Evolutionary conservation across 225 moss, liverwort and hornwort species (phyloP), one percentile per base, ranked within the genome.

Genomic region (Pleurozium schreberi): DNA sequence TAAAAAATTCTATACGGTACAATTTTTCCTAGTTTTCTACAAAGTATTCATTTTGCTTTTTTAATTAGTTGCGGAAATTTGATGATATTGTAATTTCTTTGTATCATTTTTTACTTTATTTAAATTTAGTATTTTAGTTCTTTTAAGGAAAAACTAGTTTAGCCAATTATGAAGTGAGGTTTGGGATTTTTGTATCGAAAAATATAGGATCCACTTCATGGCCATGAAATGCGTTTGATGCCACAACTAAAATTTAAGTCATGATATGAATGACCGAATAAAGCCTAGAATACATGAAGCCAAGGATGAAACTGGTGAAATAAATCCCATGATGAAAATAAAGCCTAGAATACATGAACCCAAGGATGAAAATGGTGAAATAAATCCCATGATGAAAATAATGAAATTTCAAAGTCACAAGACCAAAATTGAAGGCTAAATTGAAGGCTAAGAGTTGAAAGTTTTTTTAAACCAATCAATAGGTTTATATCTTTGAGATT

Each of bases 131-230:
- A 12, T 33, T 12, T 53, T 6, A 31, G 2, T 18, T 47, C 8
- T 5, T 43, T 16, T 43, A 5, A 8, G 9, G 42, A 1, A 9
- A 0, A 27, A 26, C 2, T 10, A 13, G 3, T n/a, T 68, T n/a
- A 22, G 27, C 27, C 3, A 43, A 17, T 43, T 71, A 8, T 18
- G 3, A 1, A 18, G 6, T 18, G 4, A 30, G 4, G 6, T 74
- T 74, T 45, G 10, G 7, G 1, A 74, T 47, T 45, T 45, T 1
- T 15, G 0, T 71, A 17, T 43, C 27, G 17, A 43, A 9, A 16
- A 28, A 28, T 10, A 73, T 28, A 45, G 2, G 16, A 1, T 45
- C 0, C 10, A 42, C 2, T 42, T 31, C 47, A 74, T 18, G 11
- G 19, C 7, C 18, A 28, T 30, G 18, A 4, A 1, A 2, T 9